A percentile compares a stretch with the other conserved stretches of the same genome.
These are phyloP conservation scores for Ilyonectria robusta DNA, from an alignment of 2,329 filamentous ascomycete genomes.

Conservation along the genomic window DNA sequence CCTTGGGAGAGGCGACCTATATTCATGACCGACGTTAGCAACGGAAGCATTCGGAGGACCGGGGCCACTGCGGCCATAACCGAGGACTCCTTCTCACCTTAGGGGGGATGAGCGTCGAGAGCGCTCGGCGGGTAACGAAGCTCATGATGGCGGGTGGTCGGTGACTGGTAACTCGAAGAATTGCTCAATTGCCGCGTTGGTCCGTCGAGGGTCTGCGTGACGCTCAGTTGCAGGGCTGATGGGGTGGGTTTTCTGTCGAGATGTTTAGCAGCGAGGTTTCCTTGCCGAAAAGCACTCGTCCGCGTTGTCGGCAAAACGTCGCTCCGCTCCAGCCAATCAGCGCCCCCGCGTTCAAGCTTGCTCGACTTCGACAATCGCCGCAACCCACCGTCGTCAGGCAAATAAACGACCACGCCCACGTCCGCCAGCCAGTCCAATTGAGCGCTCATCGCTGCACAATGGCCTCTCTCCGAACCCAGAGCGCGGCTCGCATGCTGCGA, in stretches of 20 bases:
- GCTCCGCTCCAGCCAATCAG: constrained; percentile 61
- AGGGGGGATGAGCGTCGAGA: constrained; percentile 98
- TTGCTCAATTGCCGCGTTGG: constrained; percentile 48
- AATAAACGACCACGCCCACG: constrained; percentile 36
- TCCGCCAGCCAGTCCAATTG: constrained; percentile 42
- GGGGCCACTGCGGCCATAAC: constrained; percentile 43
- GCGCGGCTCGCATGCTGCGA: constrained; percentile 67
- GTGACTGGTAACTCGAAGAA: constrained; percentile 39
- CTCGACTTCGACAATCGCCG: constrained; percentile 48
- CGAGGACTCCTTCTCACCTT: constrained; percentile 76
- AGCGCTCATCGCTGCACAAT: constrained; percentile 60
- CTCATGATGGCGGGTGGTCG: constrained; percentile 79
- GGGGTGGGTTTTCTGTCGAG: constrained; percentile 46
- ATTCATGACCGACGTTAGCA: constrained; percentile 55
- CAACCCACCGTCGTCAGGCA: constrained; percentile 45
- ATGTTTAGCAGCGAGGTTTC: constrained; percentile 47
- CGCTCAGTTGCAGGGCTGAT: constrained; percentile 54
- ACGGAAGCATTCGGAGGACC: constrained; percentile 49
- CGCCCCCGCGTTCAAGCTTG: constrained; percentile 46
- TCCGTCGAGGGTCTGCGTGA: constrained; percentile 50
- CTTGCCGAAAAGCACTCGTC: constrained; percentile 66
- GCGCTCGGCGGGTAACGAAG: constrained; percentile 89
- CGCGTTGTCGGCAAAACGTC: constrained; percentile 57
- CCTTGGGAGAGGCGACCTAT: constrained; percentile 86
- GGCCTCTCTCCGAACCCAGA: constrained; percentile 75